These are phyloP conservation scores for Leishmania major DNA, from an alignment of 208 protist genomes.

Conservation along the genomic window DNA sequence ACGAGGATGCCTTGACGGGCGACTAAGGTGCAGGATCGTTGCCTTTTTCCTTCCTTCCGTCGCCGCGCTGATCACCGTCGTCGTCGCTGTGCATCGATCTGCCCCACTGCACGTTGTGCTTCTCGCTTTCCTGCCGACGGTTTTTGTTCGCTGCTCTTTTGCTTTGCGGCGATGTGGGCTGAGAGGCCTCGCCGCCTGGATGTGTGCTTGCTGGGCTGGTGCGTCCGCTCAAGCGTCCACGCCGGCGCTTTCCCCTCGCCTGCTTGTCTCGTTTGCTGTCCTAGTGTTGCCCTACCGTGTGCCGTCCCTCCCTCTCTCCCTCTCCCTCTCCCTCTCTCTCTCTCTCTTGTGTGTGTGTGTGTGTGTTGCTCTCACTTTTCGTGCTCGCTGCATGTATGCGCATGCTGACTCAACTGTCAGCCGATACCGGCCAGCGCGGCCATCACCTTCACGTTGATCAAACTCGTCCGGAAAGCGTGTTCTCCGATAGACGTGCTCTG, in stretches of 20 bases:
- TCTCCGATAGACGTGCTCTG: neutral
- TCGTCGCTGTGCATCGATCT: neutral
- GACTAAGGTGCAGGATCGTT: neutral
- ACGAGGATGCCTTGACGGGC: slow-evolving; percentile 18
- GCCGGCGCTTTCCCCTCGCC: too few relatives aligned
- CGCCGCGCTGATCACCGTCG: neutral
- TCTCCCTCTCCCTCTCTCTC: too few relatives aligned
- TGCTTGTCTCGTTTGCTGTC: neutral
- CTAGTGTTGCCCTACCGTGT: neutral
- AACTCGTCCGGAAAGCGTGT: neutral
- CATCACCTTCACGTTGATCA: neutral
- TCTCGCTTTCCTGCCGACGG: neutral
- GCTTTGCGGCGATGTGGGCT: neutral
- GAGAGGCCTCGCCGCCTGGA: neutral
- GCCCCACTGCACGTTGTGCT: neutral
- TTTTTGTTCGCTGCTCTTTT: neutral
- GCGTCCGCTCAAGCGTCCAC: neutral
- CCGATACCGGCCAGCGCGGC: neutral
- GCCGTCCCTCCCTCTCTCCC: too few relatives aligned
- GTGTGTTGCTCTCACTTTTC: neutral
- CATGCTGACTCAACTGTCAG: neutral
- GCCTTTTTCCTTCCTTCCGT: neutral
- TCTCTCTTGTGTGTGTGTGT: too few relatives aligned
- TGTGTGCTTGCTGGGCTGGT: too few relatives aligned
- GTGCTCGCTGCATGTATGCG: neutral